Conservation (phyloP, 768 basidiomycete species). For the Pulveroboletus sp. region DNA sequence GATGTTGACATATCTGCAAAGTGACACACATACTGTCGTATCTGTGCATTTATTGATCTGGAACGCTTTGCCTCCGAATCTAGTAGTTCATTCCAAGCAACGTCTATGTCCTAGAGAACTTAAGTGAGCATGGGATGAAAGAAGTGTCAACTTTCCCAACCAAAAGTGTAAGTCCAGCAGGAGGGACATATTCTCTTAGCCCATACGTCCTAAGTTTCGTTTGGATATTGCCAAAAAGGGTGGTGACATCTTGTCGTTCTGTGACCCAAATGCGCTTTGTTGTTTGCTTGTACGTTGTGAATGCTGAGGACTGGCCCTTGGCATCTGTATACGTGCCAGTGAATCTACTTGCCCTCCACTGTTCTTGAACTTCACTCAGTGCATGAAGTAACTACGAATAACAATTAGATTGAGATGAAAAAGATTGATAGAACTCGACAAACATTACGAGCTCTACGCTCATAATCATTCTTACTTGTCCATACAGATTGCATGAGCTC, state of each 20-base stretch:
- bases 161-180: conserved; percentile 59
- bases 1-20: background rate
- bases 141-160: conserved; percentile 32
- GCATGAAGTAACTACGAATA: conserved; percentile 57
- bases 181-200: conserved; percentile 79
- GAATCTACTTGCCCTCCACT: conserved; percentile 68
- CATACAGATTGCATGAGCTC: conserved; percentile 94
- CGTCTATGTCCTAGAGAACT: conserved; percentile 61
- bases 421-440: conserved; percentile 16
- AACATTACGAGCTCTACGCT: conserved; percentile 76
- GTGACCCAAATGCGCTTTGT: conserved; percentile 86
- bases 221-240: conserved; percentile 89
- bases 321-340: conserved; percentile 79
- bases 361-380: conserved; percentile 60
- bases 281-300: conserved; percentile 80
- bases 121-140: conserved; percentile 7
- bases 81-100: conserved; percentile 71
- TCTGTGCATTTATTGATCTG: conserved; percentile 82
- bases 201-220: conserved; percentile 93
- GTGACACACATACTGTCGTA: conserved; percentile 66
- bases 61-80: conserved; percentile 75
- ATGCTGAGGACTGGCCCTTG: conserved; percentile 67
- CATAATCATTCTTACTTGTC: conserved; percentile 88
- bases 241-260: conserved; percentile 84
- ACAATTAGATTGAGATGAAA: conserved; percentile 4